Percentiles rank a stretch among this genome's conserved stretches.
These are phyloP conservation scores for Tetrapisispora arboricola DNA, from an alignment of 805 yeast species.

Conservation along the genomic window DNA sequence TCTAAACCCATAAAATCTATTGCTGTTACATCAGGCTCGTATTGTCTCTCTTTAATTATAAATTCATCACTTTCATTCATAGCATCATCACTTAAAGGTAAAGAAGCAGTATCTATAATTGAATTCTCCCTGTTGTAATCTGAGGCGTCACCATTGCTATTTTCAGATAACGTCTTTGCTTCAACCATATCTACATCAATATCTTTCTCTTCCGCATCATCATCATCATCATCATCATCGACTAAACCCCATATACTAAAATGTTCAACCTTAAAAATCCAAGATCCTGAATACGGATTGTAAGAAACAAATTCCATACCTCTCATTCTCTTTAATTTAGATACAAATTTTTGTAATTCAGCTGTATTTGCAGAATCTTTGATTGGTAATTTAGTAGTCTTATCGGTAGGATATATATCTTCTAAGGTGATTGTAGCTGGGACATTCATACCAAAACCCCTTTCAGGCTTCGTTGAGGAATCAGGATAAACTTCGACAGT, in stretches of 20 bases:
- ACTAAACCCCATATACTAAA: slow-evolving; percentile 91
- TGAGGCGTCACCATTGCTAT: too few species aligned
- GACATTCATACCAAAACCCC: slow-evolving; percentile 63
- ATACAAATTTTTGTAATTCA: slow-evolving; percentile 39
- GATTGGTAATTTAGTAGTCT: slow-evolving; percentile 20
- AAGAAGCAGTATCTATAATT: not conserved
- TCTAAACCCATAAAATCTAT: slow-evolving; percentile 37
- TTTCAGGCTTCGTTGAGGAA: slow-evolving; percentile 41
- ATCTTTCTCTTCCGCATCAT: slow-evolving; percentile 38
- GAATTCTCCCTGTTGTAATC: not conserved
- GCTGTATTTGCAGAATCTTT: slow-evolving; percentile 28
- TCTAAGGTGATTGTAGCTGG: slow-evolving; percentile 68
- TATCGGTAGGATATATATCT: slow-evolving; percentile 42
- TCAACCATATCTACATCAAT: not conserved
- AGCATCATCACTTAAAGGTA: slow-evolving; percentile 22
- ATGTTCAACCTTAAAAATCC: slow-evolving; percentile 80
- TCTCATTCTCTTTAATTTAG: slow-evolving; percentile 39
- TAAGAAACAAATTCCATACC: slow-evolving; percentile 78
- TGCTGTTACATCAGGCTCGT: slow-evolving; percentile 52
- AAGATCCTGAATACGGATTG: slow-evolving; percentile 61
- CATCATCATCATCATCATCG: slow-evolving; percentile 50
- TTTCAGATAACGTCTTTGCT: too few species aligned
- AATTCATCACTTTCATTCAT: slow-evolving; percentile 19
- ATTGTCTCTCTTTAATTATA: slow-evolving; percentile 51
- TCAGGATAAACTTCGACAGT: slow-evolving; percentile 57